Conservation (phyloP, 2,329 filamentous ascomycete genomes). For the Camillea tinctor region DNA sequence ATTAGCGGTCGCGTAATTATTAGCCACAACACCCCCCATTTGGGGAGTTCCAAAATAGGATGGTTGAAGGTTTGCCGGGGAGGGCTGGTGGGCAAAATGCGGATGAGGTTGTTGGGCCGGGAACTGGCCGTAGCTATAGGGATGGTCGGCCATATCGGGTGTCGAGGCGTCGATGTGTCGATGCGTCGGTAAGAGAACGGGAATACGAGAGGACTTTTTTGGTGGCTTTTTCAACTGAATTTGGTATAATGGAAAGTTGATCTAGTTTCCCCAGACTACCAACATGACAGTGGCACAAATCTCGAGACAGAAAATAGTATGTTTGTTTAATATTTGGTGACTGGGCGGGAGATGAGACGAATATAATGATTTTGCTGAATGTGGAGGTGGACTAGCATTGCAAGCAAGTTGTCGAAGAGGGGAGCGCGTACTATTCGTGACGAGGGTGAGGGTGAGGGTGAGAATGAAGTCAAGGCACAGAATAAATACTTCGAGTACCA, state of each 20-base stretch:
- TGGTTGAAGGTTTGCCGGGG: conserved; percentile 11
- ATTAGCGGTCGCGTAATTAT: conserved; percentile 32
- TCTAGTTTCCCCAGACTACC: background rate
- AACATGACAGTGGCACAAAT: background rate
- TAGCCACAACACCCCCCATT: conserved; percentile 11
- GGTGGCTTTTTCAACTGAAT: too few species aligned
- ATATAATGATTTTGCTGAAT: conserved; percentile 4
- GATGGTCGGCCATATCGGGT: conserved; percentile 39
- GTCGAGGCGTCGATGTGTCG: too few species aligned
- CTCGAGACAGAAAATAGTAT: background rate
- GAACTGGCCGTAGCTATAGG: conserved; percentile 36
- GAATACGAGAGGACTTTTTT: conserved; percentile 9
- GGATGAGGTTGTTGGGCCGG: conserved; percentile 26
- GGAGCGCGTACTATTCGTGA: conserved; percentile 6
- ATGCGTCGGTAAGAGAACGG: conserved; percentile 5
- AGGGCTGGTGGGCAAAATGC: conserved; percentile 14
- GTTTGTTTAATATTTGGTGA: background rate
- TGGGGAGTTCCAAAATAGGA: conserved; percentile 12
- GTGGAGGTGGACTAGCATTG: conserved; percentile 8
- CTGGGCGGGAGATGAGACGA: conserved; percentile 3
- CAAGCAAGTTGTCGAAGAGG: conserved; percentile 17
- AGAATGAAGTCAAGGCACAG: background rate
- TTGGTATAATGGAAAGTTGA: conserved; percentile 5
- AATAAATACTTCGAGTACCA: background rate
- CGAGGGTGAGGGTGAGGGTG: background rate